Evolutionary conservation across 768 basidiomycete genomes (phyloP).

Genomic region (Grammothele lineata): DNA sequence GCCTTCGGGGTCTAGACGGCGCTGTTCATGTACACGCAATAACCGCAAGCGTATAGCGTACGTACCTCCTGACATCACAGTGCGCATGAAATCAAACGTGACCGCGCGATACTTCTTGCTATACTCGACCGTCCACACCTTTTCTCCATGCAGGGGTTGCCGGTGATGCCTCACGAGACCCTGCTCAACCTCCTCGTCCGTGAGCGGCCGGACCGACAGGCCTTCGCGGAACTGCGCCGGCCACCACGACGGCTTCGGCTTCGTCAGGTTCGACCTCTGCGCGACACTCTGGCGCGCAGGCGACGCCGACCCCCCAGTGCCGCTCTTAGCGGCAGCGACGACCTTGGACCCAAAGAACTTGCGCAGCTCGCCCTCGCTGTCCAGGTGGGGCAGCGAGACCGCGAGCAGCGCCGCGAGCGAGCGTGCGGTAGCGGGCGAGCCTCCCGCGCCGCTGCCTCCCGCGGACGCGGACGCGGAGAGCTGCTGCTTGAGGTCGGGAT

Average conservation of each 20-base stretch:
- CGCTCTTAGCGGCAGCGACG: slow-evolving; percentile 54
- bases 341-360: slow-evolving; percentile 94
- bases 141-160: slow-evolving; percentile 52
- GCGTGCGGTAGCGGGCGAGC: slow-evolving; percentile 22
- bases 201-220: slow-evolving; percentile 56
- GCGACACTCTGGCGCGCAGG: slow-evolving; percentile 35
- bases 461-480: slow-evolving; percentile 21
- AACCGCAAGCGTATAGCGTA: slow-evolving; percentile 2
- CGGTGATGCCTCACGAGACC: slow-evolving; percentile 36
- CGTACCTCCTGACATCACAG: slow-evolving; percentile 79
- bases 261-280: slow-evolving; percentile 69
- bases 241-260: slow-evolving; percentile 75
- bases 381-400: slow-evolving; percentile 78
- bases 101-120: slow-evolving; percentile 78
- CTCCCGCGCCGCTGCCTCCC: slow-evolving; percentile 19
- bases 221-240: slow-evolving; percentile 68
- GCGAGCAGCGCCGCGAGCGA: slow-evolving; percentile 55
- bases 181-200: slow-evolving; percentile 46
- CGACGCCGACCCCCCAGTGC: slow-evolving; percentile 20
- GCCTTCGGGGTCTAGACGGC: slow-evolving; percentile 61
- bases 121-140: slow-evolving; percentile 89
- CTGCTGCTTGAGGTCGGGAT: slow-evolving; percentile 44
- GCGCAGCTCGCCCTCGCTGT: slow-evolving; percentile 86
- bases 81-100: slow-evolving; percentile 75
- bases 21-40: no score